Base-by-base conservation (phyloP, 129 eudicot genomes). In the Flaveria ramosissima region DNA sequence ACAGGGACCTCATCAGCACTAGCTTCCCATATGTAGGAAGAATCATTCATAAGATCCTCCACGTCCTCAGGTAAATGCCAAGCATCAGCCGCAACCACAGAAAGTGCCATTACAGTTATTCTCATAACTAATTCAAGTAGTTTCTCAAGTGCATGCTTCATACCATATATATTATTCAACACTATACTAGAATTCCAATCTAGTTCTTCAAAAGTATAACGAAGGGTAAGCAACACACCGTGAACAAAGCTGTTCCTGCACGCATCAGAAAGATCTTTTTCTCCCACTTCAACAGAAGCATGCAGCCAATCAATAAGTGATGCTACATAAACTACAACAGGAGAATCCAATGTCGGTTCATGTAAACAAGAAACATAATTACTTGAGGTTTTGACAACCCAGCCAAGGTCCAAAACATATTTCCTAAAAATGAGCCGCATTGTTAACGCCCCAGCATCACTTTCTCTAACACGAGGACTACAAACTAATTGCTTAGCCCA, bases 401-500 rank as follows among this genome's bases (percentile, higher is more conserved):
- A 95, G 7, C 92, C 89, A 27, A 87, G 97, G 30, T 92, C 92
- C 84, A 92, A 67, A 21, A 95, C 97, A 72, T 91, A 95, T 86
- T 91, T 95, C 59, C 96, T 82, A 74, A 95, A 92, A 10, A 95
- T 68, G 56, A 95, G 96, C 24, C 96, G 88, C 66, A 95, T 79
- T 27, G 96, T 86, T 77, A 95, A 84, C 46, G 99, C 92, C 72
- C 99, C 99, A 73, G 99, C 99, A 77, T 95, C 99, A 80, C 97
- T 89, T 86, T 95, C 99, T 82, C 99, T 84, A 59, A 95, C 99
- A 83, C 97, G 99, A 26, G 99, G 97, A 76, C 99, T 95, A 70
- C 87, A 88, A 66, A 95, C 90, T 68, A 95, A 88, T 32, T 84
- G 85, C 83, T 95, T 95, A 21, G 97, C 97, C 99, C 99, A 95